These are phyloP conservation scores for Powellomyces hirtus DNA, from an alignment of 192 early-diverging fungal species.

Conservation along the genomic window DNA sequence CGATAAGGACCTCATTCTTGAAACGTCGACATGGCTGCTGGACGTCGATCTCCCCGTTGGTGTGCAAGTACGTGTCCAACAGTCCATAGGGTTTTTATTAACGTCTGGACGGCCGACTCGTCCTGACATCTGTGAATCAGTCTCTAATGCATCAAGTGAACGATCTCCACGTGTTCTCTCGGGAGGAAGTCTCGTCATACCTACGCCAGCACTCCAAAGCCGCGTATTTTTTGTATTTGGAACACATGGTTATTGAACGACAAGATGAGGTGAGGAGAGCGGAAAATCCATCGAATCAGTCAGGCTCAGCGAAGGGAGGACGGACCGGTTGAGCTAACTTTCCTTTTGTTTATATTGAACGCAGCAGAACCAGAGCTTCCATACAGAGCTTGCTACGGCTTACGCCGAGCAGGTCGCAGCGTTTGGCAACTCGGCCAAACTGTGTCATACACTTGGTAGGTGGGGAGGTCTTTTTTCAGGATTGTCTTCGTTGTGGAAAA, in stretches of 20 bases:
- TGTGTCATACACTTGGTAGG: not conserved
- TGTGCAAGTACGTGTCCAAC: conserved; percentile 26
- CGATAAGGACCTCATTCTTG: conserved; percentile 25
- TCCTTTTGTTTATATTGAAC: not conserved
- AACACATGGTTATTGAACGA: conserved; percentile 19
- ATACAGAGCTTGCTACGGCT: conserved; percentile 19
- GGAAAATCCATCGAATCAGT: not conserved
- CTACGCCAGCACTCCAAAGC: conserved; percentile 7
- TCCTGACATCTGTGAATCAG: not conserved
- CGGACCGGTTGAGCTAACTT: no score
- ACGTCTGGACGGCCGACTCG: not conserved
- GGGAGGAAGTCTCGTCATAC: conserved; percentile 1
- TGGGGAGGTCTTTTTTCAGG: no score
- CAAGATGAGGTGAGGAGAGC: not conserved
- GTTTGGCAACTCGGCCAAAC: not conserved
- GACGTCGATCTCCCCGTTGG: conserved; percentile 26
- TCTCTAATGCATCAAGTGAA: conserved; percentile 15
- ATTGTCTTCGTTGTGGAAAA: no score
- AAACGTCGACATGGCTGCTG: conserved; percentile 32
- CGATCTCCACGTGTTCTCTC: conserved; percentile 6
- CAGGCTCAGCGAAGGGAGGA: not conserved
- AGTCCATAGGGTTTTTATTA: no score
- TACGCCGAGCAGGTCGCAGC: conserved; percentile 24
- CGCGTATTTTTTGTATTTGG: conserved; percentile 22
- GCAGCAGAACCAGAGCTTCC: conserved; percentile 10